Conservation (phyloP, 345 rosid genomes). For the Murraya koenigii region DNA sequence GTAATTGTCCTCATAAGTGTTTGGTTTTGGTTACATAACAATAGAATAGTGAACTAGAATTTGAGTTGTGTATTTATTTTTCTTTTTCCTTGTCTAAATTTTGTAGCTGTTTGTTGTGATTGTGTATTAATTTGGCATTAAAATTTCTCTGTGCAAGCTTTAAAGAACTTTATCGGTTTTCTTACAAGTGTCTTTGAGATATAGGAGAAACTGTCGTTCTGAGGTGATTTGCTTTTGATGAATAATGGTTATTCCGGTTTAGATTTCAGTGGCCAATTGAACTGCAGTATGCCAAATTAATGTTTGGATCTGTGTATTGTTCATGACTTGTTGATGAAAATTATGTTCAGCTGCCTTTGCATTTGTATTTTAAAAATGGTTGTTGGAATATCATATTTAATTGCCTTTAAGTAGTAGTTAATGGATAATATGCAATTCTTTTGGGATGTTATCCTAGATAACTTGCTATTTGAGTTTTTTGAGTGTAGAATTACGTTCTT, state of each 20-base stretch:
- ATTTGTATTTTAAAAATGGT: not conserved
- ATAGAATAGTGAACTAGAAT: not conserved
- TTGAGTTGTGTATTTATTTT: not conserved
- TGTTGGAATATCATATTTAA: not conserved
- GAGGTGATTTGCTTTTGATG: conserved; percentile 2
- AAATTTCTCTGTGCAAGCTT: not conserved
- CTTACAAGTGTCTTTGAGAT: not conserved
- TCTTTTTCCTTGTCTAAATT: not conserved
- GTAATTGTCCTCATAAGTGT: conserved; percentile 29
- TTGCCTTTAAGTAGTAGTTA: not conserved
- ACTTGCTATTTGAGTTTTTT: not conserved
- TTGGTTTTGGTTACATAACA: not conserved
- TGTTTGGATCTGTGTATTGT: not conserved
- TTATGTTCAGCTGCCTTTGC: not conserved
- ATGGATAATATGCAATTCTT: not conserved
- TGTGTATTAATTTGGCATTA: not conserved
- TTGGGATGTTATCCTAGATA: not conserved
- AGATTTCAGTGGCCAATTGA: not conserved
- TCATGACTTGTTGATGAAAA: not conserved
- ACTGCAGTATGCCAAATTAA: not conserved
- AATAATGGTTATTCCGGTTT: not conserved
- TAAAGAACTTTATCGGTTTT: not conserved
- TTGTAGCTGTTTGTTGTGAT: not conserved
- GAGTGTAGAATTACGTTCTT: not conserved
- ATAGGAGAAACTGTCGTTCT: not conserved